These are phyloP conservation scores for Fusarium musae DNA, from an alignment of 2,329 filamentous ascomycete species.

Conservation along the genomic window DNA sequence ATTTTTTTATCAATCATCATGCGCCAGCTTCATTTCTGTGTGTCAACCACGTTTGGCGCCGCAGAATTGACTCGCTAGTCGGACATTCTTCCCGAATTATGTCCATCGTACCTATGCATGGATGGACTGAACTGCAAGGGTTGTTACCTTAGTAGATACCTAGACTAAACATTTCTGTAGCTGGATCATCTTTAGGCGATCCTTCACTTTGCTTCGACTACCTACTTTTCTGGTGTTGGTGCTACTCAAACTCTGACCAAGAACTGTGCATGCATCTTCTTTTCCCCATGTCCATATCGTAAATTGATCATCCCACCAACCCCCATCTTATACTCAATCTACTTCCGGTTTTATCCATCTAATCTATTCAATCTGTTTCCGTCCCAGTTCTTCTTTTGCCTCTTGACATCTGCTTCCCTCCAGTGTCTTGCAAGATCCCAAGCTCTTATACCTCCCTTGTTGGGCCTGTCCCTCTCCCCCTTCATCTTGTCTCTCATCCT, in stretches of 20 bases:
- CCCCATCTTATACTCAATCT: neutral
- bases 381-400: conserved; percentile 3
- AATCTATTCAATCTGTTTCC: conserved; percentile 20
- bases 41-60: conserved; percentile 8
- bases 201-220: conserved; percentile 11
- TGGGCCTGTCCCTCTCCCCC: neutral
- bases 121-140: conserved; percentile 9
- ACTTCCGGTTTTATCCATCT: conserved; percentile 13
- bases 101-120: neutral
- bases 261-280: neutral
- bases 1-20: conserved; percentile 6
- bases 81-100: neutral
- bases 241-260: conserved; percentile 5
- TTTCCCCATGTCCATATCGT: neutral
- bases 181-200: neutral
- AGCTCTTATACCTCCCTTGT: conserved; percentile 7
- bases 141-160: neutral
- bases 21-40: conserved; percentile 5
- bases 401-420: neutral
- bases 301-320: conserved; percentile 19
- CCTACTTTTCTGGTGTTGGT: conserved; percentile 8
- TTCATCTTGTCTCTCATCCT: neutral
- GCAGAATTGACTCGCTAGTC: conserved; percentile 4
- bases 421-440: conserved; percentile 4
- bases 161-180: neutral